Evolutionary conservation across 441 rosid species (phyloP).

Genomic region (Jatropha podagrica): DNA sequence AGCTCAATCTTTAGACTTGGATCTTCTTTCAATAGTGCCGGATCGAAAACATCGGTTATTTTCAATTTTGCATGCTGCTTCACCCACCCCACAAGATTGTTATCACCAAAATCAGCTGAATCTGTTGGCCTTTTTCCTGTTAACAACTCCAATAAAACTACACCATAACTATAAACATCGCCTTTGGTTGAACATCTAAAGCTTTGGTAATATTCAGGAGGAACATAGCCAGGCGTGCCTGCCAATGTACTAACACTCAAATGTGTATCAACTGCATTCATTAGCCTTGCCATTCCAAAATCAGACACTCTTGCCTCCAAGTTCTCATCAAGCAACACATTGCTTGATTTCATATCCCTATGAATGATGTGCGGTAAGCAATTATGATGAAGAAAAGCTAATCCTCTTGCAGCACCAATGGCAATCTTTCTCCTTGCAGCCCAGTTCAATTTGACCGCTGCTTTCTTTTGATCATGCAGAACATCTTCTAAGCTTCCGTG

Average conservation of each 20-base stretch:
- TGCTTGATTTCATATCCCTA: slow-evolving; percentile 98
- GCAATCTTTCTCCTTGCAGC: slow-evolving; percentile 85
- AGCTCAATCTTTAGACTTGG: slow-evolving; percentile 71
- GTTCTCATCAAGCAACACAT: slow-evolving; percentile 78
- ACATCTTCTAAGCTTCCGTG: slow-evolving; percentile 95
- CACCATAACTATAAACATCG: slow-evolving; percentile 94
- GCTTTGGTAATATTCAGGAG: slow-evolving; percentile 98
- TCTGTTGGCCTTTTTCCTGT: slow-evolving; percentile 94
- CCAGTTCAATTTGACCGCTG: slow-evolving; percentile 73
- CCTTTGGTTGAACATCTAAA: slow-evolving; percentile 89
- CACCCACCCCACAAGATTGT: slow-evolving; percentile 97
- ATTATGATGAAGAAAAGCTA: slow-evolving; percentile 88
- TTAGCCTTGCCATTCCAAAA: slow-evolving; percentile 96
- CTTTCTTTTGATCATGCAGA: slow-evolving; percentile 66
- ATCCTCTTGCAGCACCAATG: slow-evolving; percentile 87
- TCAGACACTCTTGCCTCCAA: slow-evolving; percentile 93
- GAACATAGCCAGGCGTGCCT: slow-evolving; percentile 97
- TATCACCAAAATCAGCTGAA: slow-evolving; percentile 96
- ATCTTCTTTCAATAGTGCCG: slow-evolving; percentile 65
- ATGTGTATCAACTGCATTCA: slow-evolving; percentile 91
- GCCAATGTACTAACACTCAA: slow-evolving; percentile 96
- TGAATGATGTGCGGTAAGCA: slow-evolving; percentile 94
- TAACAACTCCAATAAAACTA: slow-evolving; percentile 80
- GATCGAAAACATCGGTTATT: slow-evolving; percentile 77
- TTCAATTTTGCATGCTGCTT: slow-evolving; percentile 80